Conservation (phyloP, 805 yeast genomes). For the Lipomyces yamadae region DNA sequence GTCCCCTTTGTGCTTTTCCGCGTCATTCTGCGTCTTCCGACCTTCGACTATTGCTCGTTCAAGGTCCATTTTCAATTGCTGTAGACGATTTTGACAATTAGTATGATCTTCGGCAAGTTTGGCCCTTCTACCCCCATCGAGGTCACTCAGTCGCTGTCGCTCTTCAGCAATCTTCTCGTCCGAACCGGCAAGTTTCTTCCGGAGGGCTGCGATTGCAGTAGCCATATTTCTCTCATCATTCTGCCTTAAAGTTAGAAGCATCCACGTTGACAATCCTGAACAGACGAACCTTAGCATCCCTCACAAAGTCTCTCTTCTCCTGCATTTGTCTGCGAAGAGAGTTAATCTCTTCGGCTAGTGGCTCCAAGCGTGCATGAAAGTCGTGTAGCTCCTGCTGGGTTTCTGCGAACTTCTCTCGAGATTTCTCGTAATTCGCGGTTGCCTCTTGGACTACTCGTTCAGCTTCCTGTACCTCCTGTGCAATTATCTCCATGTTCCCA, state of each 20-base stretch:
- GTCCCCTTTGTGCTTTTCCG: not conserved
- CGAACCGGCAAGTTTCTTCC: conserved; percentile 32
- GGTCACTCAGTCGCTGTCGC: conserved; percentile 25
- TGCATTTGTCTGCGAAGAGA: not conserved
- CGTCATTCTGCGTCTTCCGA: not conserved
- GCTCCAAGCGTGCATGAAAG: not conserved
- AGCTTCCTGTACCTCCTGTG: conserved; percentile 36
- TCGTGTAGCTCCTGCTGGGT: not conserved
- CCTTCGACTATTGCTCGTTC: not conserved
- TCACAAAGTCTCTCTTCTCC: conserved; percentile 6
- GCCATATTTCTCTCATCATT: conserved; percentile 9
- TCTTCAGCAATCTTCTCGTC: conserved; percentile 45
- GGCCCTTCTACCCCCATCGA: conserved; percentile 22
- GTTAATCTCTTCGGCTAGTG: conserved; percentile 11
- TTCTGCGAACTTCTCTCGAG: not conserved
- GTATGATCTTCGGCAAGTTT: conserved; percentile 6
- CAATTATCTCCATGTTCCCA: conserved; percentile 21
- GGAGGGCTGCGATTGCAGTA: not conserved
- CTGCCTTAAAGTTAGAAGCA: not conserved
- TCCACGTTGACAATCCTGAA: not conserved
- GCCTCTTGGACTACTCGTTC: conserved; percentile 1
- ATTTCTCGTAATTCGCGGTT: not conserved
- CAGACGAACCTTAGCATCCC: conserved; percentile 4
- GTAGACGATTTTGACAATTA: conserved; percentile 14
- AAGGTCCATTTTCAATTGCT: conserved; percentile 7